A percentile compares a stretch with the other conserved stretches of the same genome.
These are phyloP conservation scores for Pythium monospermum DNA, from an alignment of 352 stramenopile species.

Conservation along the genomic window DNA sequence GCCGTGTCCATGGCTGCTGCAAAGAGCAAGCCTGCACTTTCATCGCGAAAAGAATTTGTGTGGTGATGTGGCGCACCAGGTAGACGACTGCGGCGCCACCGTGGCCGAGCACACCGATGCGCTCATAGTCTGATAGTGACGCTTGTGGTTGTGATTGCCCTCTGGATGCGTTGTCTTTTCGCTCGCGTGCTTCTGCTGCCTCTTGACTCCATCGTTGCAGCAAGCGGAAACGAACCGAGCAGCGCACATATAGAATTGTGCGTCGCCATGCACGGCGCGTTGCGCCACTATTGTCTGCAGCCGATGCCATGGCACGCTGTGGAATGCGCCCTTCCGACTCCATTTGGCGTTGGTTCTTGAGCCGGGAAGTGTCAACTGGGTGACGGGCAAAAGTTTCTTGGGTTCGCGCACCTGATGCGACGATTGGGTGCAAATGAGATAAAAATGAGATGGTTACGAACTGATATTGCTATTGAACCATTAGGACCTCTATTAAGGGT, in stretches of 20 bases:
- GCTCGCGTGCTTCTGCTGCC: not conserved
- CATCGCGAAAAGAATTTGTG: conserved; percentile 21
- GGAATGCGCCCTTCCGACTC: no score
- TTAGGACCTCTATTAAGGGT: no score
- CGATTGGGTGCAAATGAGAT: no score
- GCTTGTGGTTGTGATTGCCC: not conserved
- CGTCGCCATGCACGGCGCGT: conserved; percentile 10
- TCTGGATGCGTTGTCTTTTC: no score
- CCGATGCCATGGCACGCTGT: no score
- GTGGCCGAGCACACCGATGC: conserved; percentile 22
- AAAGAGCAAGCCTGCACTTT: conserved; percentile 22
- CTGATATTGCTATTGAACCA: no score
- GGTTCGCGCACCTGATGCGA: no score
- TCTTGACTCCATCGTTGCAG: conserved; percentile 9
- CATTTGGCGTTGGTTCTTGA: no score
- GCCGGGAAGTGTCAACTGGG: no score
- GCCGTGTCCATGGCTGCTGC: conserved; percentile 16
- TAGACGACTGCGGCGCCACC: conserved; percentile 28
- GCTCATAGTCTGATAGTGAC: conserved; percentile 23
- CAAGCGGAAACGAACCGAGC: conserved; percentile 10
- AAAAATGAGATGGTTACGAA: no score
- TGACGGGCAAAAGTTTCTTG: no score
- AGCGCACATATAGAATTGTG: conserved; percentile 10
- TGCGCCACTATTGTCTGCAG: no score
- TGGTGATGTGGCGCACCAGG: conserved; percentile 23